Conservation (phyloP, 345 rosid species). For the Anacardium occidentale region DNA sequence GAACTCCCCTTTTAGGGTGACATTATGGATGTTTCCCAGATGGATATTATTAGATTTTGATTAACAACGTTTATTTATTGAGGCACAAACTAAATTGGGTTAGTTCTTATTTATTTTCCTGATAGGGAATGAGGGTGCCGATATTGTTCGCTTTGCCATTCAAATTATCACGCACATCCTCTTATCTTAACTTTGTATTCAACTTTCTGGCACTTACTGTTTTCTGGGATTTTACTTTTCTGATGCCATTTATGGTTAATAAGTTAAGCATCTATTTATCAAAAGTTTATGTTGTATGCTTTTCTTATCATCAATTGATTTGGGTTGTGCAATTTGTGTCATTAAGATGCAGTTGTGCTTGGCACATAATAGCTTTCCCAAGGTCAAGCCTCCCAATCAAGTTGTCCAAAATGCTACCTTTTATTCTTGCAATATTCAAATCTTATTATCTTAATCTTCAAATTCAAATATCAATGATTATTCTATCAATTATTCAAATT, state of each 20-base stretch:
- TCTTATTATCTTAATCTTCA: too few species aligned
- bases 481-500: too few species aligned
- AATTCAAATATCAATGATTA: too few species aligned
- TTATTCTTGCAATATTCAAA: too few species aligned
- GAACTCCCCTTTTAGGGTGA: neutral
- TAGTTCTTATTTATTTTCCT: neutral
- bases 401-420: too few species aligned
- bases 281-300: neutral
- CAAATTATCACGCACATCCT: neutral
- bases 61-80: neutral
- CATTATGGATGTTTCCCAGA: neutral
- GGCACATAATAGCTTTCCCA: neutral
- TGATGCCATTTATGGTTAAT: neutral
- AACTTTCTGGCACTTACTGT: neutral
- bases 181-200: neutral
- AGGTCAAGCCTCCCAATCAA: too few species aligned
- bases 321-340: neutral
- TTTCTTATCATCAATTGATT: neutral
- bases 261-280: too few species aligned
- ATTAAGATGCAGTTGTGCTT: slow-evolving; percentile 3
- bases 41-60: neutral
- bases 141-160: neutral
- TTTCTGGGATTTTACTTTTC: neutral
- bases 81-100: neutral
- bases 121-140: neutral